Evolutionary conservation across 352 stramenopile species (phyloP).

Genomic region (Phytophthora pini): DNA sequence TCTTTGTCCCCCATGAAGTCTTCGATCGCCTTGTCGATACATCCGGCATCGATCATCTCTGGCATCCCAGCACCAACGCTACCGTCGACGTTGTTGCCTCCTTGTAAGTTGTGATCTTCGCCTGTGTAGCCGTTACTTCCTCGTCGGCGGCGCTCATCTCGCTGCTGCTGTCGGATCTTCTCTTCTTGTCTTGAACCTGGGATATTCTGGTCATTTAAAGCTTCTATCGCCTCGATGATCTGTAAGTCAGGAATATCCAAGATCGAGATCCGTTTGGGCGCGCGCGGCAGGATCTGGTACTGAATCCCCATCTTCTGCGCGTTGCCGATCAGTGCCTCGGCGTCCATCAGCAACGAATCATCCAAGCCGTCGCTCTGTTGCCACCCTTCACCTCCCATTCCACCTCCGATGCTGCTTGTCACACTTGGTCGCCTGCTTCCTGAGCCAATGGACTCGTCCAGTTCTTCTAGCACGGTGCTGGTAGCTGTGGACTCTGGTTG

Average conservation of each 20-base stretch:
- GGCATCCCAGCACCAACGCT: conserved; percentile 28
- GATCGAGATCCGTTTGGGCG: conserved; percentile 67
- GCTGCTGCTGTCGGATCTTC: conserved; percentile 25
- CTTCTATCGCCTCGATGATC: conserved; percentile 64
- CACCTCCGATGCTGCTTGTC: conserved; percentile 30
- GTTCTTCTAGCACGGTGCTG: conserved; percentile 33
- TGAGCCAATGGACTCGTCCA: conserved; percentile 31
- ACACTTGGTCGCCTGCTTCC: conserved; percentile 32
- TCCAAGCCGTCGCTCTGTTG: conserved; percentile 45
- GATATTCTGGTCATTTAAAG: conserved; percentile 17
- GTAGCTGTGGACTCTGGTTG: conserved; percentile 32
- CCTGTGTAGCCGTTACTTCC: conserved; percentile 29
- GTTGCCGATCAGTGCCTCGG: conserved; percentile 73
- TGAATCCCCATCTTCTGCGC: conserved; percentile 76
- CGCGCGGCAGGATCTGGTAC: conserved; percentile 60
- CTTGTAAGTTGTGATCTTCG: conserved; percentile 17
- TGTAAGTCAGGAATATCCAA: conserved; percentile 71
- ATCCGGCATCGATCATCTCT: conserved; percentile 34
- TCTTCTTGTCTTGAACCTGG: conserved; percentile 27
- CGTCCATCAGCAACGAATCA: conserved; percentile 67
- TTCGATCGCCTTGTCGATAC: conserved; percentile 62
- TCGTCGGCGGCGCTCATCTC: conserved; percentile 28
- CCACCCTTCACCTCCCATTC: conserved; percentile 27
- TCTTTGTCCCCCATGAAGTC: conserved; percentile 46
- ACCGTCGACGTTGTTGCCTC: conserved; percentile 34